Conservation (phyloP, 192 early-diverging fungal species). For the Gamsiella multidivaricata region DNA sequence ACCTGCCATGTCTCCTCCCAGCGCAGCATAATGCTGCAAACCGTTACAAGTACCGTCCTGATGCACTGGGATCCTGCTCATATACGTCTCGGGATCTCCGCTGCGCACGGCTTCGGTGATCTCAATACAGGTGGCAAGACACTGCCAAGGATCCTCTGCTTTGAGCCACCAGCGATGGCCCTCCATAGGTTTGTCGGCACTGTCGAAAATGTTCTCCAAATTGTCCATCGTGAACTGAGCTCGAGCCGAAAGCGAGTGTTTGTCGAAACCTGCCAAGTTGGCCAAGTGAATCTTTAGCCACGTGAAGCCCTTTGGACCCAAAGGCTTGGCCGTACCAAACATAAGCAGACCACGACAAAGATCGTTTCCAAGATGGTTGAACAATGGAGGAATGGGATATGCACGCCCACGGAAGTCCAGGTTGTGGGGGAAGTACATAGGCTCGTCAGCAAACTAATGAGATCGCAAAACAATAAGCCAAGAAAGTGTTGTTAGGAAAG, state of each 20-base stretch:
- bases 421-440: slow-evolving; percentile 97
- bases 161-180: slow-evolving; percentile 90
- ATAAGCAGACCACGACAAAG: slow-evolving; percentile 92
- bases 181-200: slow-evolving; percentile 82
- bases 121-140: slow-evolving; percentile 91
- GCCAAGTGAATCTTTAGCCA: slow-evolving; percentile 98
- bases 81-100: slow-evolving; percentile 75
- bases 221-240: slow-evolving; percentile 79
- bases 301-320: slow-evolving; percentile 81
- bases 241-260: slow-evolving; percentile 89
- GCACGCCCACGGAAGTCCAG: slow-evolving; percentile 98
- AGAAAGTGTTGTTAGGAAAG: neutral
- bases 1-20: slow-evolving; percentile 91
- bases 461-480: neutral
- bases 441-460: slow-evolving; percentile 80
- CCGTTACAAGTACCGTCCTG: slow-evolving; percentile 99
- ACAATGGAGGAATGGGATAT: slow-evolving; percentile 94
- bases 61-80: slow-evolving; percentile 87
- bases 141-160: slow-evolving; percentile 94
- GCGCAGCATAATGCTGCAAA: slow-evolving; percentile 97
- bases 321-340: slow-evolving; percentile 82
- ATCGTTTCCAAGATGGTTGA: slow-evolving; percentile 98
- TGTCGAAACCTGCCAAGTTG: slow-evolving; percentile 91
- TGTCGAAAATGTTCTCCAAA: slow-evolving; percentile 83
- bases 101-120: slow-evolving; percentile 77